These are phyloP conservation scores for Trichoderma afroharzianum DNA, from an alignment of 2,329 filamentous ascomycete species.

Conservation along the genomic window DNA sequence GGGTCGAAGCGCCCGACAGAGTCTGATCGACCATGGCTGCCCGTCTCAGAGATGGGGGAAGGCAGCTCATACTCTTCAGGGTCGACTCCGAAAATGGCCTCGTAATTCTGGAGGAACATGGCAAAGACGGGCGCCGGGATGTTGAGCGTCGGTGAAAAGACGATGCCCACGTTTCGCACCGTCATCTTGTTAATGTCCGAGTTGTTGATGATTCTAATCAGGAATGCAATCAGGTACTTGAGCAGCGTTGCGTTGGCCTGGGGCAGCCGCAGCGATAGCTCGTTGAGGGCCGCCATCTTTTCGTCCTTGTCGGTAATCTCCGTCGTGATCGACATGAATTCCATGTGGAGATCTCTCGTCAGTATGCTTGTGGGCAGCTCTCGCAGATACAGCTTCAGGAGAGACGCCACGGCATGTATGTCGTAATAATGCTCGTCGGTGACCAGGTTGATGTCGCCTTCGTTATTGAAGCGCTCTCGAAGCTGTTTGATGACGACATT, in stretches of 20 bases:
- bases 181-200: slow-evolving; percentile 95
- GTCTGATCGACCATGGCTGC: slow-evolving; percentile 32
- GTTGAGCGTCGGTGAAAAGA: slow-evolving; percentile 95
- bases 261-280: slow-evolving; percentile 76
- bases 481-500: slow-evolving; percentile 90
- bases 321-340: slow-evolving; percentile 78
- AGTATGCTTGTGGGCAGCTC: slow-evolving; percentile 89
- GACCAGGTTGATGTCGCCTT: slow-evolving; percentile 86
- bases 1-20: slow-evolving; percentile 32
- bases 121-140: slow-evolving; percentile 94
- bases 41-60: slow-evolving; percentile 39
- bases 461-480: slow-evolving; percentile 86
- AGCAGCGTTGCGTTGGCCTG: slow-evolving; percentile 76
- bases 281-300: slow-evolving; percentile 72
- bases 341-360: slow-evolving; percentile 82
- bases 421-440: slow-evolving; percentile 84
- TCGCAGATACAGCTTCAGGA: slow-evolving; percentile 89
- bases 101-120: slow-evolving; percentile 86
- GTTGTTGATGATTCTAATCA: slow-evolving; percentile 91
- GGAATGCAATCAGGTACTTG: slow-evolving; percentile 78
- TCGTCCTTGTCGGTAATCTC: slow-evolving; percentile 72
- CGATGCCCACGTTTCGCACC: slow-evolving; percentile 93
- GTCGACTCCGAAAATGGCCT: slow-evolving; percentile 74
- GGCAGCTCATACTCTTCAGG: slow-evolving; percentile 62
- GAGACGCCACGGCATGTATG: slow-evolving; percentile 89